A percentile compares a stretch with the other conserved stretches of the same genome.
These are phyloP conservation scores for Glaciozyma martinii DNA, from an alignment of 768 basidiomycete genomes.

Conservation along the genomic window DNA sequence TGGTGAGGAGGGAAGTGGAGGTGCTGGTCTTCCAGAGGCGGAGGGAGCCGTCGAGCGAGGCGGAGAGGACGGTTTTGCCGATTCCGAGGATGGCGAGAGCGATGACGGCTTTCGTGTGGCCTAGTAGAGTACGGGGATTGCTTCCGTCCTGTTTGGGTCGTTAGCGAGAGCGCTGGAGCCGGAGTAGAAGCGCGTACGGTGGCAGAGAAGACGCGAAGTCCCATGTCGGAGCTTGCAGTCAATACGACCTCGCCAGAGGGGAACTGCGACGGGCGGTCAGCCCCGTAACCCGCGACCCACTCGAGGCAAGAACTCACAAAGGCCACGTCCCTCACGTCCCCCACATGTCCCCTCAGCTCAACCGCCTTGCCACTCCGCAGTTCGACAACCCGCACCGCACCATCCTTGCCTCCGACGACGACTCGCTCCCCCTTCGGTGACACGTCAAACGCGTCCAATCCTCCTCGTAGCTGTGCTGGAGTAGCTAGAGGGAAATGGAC, in stretches of 20 bases:
- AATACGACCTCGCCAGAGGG: constrained; percentile 65
- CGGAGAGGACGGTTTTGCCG: constrained; percentile 59
- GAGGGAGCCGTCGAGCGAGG: constrained; percentile 59
- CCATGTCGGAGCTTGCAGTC: constrained; percentile 59
- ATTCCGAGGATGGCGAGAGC: constrained; percentile 55
- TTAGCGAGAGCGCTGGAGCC: not conserved
- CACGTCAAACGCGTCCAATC: constrained; percentile 17
- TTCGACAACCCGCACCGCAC: constrained; percentile 3
- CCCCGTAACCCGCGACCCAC: constrained; percentile 8
- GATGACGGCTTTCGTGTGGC: constrained; percentile 59
- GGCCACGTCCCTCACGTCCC: constrained; percentile 38
- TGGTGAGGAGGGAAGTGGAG: constrained; percentile 46
- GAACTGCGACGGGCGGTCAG: constrained; percentile 46
- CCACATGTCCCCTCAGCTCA: constrained; percentile 40
- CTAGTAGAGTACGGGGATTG: constrained; percentile 56
- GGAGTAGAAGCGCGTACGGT: constrained; percentile 33
- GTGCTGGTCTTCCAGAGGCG: constrained; percentile 64
- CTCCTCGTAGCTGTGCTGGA: constrained; percentile 21
- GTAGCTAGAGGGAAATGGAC: constrained; percentile 46
- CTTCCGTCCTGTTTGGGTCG: constrained; percentile 38
- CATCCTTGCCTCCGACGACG: constrained; percentile 21
- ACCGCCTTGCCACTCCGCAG: constrained; percentile 6
- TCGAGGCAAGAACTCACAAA: constrained; percentile 47
- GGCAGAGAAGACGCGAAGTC: constrained; percentile 57
- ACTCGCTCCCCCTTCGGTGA: constrained; percentile 7